Base-by-base conservation (phyloP, 179 eudicot species). In the Actinidia chinensis region DNA sequence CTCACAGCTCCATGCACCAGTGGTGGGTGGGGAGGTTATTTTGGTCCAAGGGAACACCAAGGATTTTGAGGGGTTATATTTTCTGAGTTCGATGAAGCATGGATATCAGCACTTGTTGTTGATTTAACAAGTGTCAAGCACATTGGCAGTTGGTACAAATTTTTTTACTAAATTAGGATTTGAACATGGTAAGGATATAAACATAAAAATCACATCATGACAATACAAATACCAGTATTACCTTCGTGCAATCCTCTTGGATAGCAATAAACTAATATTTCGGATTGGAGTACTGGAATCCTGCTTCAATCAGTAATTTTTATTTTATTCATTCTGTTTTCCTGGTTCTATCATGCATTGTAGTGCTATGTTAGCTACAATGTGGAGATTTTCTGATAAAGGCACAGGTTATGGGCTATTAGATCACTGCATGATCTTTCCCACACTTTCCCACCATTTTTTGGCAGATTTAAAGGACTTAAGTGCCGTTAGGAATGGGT, bases 241-340 rank as follows among this genome's bases (percentile, higher is more conserved):
- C 43, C 9, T 33, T n/a, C 9, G 3, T 64, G 68, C 12, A 68
- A 68, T 28, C 10, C 25, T 43, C 23, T 8, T 18, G 40, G 23
- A 69, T 40, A 46, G 40, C 56, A 43, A 43, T 55, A n/a, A n/a
- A n/a, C n/a, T 69, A n/a, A n/a, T 12, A 17, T 69, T 69, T 22
- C 55, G 12, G 52, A 69, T 46, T 69, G 54, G 22, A 69, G 73
- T 46, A 55, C 56, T 20, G 73, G 56, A 69, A 69, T 20, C 40
- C 40, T 46, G n/a, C 40, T 69, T 69, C 40, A 69, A 47, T 47
- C 73, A 47, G 22, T 69, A 22, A 15, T 40, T 69, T 46, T 28
- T 18, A 17, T 46, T 47, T 69, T 20, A 15, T 22, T 22, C 15
- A n/a, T 20, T 46, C 17, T n/a, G 14, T 44, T 44, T 11, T 22